These are phyloP conservation scores for Pichia sp. DNA, from an alignment of 1,139 yeast species.

Conservation along the genomic window DNA sequence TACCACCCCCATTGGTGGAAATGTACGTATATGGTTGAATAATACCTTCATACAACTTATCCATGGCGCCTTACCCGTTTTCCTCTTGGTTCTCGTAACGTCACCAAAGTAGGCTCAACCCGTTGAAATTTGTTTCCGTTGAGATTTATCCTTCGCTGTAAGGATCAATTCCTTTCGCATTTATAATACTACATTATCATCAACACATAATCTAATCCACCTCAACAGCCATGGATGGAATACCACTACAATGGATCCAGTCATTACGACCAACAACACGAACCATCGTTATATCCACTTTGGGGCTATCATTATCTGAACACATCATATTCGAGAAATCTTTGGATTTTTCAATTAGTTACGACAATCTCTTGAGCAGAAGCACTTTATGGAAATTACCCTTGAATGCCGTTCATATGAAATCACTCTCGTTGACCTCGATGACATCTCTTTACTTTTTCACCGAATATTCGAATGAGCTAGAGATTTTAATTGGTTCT, in stretches of 20 bases:
- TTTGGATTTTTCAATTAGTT: slow-evolving; percentile 9
- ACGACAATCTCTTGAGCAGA: neutral
- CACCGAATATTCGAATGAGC: slow-evolving; percentile 31
- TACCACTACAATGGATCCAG: slow-evolving; percentile 30
- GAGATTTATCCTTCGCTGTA: no score
- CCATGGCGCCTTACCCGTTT: no score
- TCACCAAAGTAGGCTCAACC: no score
- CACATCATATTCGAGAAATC: slow-evolving; percentile 24
- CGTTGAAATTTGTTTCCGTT: no score
- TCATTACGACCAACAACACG: slow-evolving; percentile 34
- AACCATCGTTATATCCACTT: slow-evolving; percentile 23
- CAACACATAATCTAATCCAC: no score
- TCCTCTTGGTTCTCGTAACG: no score
- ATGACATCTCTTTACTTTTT: slow-evolving; percentile 30
- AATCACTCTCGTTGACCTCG: slow-evolving; percentile 30
- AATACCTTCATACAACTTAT: neutral
- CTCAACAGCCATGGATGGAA: slow-evolving; percentile 22
- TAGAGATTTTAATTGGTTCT: slow-evolving; percentile 31
- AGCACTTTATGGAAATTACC: slow-evolving; percentile 6
- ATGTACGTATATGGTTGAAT: slow-evolving; percentile 44
- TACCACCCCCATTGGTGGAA: slow-evolving; percentile 40
- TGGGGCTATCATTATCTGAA: slow-evolving; percentile 26
- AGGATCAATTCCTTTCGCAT: no score
- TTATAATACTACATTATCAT: no score
- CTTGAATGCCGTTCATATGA: slow-evolving; percentile 26